Conservation (phyloP, 1,139 yeast genomes). For the Kodamaea alishanica region DNA sequence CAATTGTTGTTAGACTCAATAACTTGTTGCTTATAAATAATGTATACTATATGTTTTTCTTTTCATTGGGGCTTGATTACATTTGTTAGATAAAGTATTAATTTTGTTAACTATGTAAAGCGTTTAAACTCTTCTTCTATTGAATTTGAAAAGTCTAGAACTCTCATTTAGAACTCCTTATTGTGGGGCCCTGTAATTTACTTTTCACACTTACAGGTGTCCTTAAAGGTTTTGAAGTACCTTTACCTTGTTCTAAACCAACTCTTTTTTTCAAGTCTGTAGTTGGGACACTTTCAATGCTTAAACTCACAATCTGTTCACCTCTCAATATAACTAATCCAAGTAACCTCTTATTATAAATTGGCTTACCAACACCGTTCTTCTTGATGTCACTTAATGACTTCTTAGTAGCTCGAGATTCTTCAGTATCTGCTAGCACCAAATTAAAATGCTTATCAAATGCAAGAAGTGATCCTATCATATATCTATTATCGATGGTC, state of each 20-base stretch:
- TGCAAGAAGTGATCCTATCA: slow-evolving; percentile 78
- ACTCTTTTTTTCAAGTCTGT: slow-evolving; percentile 43
- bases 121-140: no score
- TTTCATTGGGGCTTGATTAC: neutral
- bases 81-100: neutral
- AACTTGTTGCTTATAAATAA: neutral
- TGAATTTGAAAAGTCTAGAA: neutral
- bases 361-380: slow-evolving; percentile 29
- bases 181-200: slow-evolving; percentile 13
- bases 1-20: slow-evolving; percentile 53
- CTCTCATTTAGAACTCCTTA: slow-evolving; percentile 1
- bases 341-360: slow-evolving; percentile 56
- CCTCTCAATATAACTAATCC: slow-evolving; percentile 88
- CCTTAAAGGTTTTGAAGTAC: slow-evolving; percentile 41
- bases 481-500: slow-evolving; percentile 69
- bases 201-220: slow-evolving; percentile 15
- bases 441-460: slow-evolving; percentile 88
- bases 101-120: slow-evolving; percentile 2
- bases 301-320: slow-evolving; percentile 79
- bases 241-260: slow-evolving; percentile 44
- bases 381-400: slow-evolving; percentile 41
- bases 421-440: slow-evolving; percentile 82
- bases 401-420: slow-evolving; percentile 69
- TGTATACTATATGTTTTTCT: neutral
- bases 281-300: slow-evolving; percentile 77